Percentiles rank a stretch among this genome's conserved stretches.
Evolutionary conservation across 2,329 filamentous ascomycete genomes (phyloP).

Genomic region (Aspergillus luchuensis): DNA sequence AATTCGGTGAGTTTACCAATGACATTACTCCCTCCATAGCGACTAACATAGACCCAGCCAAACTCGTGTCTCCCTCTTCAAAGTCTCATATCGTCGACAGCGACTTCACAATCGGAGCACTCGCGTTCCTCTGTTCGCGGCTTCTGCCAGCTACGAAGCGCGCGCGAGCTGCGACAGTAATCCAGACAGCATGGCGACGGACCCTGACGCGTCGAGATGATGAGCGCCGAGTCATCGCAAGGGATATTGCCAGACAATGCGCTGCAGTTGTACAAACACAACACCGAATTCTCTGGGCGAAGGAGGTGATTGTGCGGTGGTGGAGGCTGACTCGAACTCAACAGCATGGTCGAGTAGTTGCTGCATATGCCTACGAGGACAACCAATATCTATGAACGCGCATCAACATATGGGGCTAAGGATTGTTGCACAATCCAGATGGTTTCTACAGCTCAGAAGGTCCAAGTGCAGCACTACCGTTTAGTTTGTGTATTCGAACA

Average conservation of each 20-base stretch:
- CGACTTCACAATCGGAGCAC: conserved; percentile 58
- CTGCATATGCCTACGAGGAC: not conserved
- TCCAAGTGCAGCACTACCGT: not conserved
- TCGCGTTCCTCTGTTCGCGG: conserved; percentile 62
- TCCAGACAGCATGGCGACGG: conserved; percentile 57
- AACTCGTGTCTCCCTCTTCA: conserved; percentile 42
- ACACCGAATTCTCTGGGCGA: conserved; percentile 46
- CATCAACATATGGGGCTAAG: not conserved
- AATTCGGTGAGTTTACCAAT: conserved; percentile 41
- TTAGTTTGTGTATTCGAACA: not conserved
- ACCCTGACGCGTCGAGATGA: conserved; percentile 22
- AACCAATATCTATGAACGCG: not conserved
- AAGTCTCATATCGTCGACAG: conserved; percentile 52
- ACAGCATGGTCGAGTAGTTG: conserved; percentile 12
- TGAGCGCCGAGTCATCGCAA: conserved; percentile 25
- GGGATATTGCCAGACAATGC: conserved; percentile 42
- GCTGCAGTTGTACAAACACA: conserved; percentile 50
- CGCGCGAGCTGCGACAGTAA: conserved; percentile 53
- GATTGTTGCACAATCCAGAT: not conserved
- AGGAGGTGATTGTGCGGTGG: conserved; percentile 36
- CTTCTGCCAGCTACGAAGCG: conserved; percentile 55
- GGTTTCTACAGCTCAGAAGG: not conserved
- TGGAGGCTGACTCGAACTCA: conserved; percentile 32
- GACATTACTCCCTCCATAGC: not conserved
- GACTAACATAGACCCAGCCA: conserved; percentile 40